A percentile compares a stretch with the other conserved stretches of the same genome.
phyloP scores from a whole-genome alignment of 179 eudicot genomes.

The Carnegiea gigantea region DNA sequence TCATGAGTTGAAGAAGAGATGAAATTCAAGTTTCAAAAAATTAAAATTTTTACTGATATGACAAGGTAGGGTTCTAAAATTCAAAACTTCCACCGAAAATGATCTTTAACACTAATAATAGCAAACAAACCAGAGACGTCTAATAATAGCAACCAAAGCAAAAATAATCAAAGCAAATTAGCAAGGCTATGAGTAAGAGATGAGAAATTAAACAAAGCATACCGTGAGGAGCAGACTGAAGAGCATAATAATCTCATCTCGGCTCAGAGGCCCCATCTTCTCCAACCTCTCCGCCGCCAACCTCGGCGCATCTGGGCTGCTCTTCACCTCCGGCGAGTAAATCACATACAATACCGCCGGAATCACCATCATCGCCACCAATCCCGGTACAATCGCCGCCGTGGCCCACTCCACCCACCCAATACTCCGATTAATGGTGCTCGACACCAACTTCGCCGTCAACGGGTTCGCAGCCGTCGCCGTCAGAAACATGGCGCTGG shows the following conservation, averaged over 20 bases:
- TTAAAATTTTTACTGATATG: too few relatives aligned
- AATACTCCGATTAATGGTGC: constrained; percentile 61
- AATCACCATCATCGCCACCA: constrained; percentile 81
- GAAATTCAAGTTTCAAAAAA: too few relatives aligned
- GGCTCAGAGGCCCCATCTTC: constrained; percentile 86
- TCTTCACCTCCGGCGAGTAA: constrained; percentile 87
- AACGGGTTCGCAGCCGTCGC: constrained; percentile 97
- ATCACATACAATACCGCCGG: constrained; percentile 73
- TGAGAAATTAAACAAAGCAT: not conserved
- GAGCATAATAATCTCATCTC: constrained; percentile 85
- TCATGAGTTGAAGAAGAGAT: too few relatives aligned
- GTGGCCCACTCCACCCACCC: constrained; percentile 99
- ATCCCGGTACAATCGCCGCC: constrained; percentile 90
- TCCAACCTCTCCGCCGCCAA: constrained; percentile 79
- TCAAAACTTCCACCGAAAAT: too few relatives aligned
- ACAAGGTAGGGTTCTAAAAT: too few relatives aligned
- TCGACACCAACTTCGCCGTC: constrained; percentile 66
- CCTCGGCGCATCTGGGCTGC: constrained; percentile 95
- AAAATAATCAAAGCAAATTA: too few relatives aligned
- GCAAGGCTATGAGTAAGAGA: too few relatives aligned
- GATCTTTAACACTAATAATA: too few relatives aligned
- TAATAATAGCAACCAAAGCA: too few relatives aligned
- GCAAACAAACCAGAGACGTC: too few relatives aligned
- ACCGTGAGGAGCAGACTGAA: constrained; percentile 88
- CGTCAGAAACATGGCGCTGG: constrained; percentile 88